Evolutionary conservation across 331 rosid species (phyloP).

Genomic region (Rhamnella rubrinervis): DNA sequence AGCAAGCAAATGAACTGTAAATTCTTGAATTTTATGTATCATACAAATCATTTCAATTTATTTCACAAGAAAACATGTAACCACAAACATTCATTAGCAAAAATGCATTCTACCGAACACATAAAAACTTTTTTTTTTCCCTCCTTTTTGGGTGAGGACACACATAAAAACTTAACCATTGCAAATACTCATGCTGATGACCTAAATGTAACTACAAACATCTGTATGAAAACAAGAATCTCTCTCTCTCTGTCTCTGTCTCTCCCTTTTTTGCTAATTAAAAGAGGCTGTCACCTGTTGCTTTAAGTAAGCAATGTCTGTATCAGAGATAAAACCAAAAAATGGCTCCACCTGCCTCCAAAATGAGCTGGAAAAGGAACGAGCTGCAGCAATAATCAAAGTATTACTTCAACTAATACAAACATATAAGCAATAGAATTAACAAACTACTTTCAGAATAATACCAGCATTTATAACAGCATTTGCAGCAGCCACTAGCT

Average conservation of each 20-base stretch:
- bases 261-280: background rate
- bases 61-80: too few species aligned
- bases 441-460: constrained; percentile 26
- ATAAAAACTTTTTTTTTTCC: background rate
- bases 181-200: background rate
- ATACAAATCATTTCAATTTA: background rate
- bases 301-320: constrained; percentile 57
- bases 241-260: background rate
- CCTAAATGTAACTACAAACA: constrained; percentile 4
- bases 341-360: constrained; percentile 86
- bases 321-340: constrained; percentile 60
- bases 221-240: constrained; percentile 1
- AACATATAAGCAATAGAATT: constrained; percentile 19
- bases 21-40: constrained; percentile 3
- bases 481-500: constrained; percentile 82
- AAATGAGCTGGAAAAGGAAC: constrained; percentile 55
- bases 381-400: constrained; percentile 51
- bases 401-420: constrained; percentile 29
- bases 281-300: constrained; percentile 55
- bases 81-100: too few species aligned
- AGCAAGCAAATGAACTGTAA: background rate
- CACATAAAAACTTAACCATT: background rate
- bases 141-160: background rate
- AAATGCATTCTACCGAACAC: background rate
- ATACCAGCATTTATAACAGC: constrained; percentile 66